Base-by-base conservation (phyloP, 305 asterid genomes). In the Stenogyne calaminthoides region DNA sequence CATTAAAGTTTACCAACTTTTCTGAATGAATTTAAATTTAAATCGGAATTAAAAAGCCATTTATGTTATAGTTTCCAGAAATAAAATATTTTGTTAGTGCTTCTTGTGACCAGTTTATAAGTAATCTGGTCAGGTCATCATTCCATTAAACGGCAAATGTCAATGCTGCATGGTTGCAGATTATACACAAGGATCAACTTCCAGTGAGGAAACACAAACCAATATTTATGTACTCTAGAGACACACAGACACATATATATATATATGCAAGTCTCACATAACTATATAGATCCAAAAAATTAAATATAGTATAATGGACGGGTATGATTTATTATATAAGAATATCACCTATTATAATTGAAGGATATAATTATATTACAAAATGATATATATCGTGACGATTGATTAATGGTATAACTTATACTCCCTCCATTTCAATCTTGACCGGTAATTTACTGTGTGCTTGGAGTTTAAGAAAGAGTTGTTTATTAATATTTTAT, bases 1-100 rank as follows among this genome's bases (percentile, higher is more conserved):
- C 9, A 42, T 19, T 47, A 72, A 61, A 72, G 42, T 49, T 11
- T 49, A 22, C 14, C 39, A 19, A 67, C 69, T 75, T 56, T 52
- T 32, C 9, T 40, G 34, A 39, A 19, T 59, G 64, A 11, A 7
- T 68, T 37, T 47, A 3, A 7, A 64, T 39, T 55, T 11, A 11
- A 64, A 7, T 36, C 9, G 57, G 57, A 51, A 72, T 72, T 44
- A 32, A 27, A 51, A 55, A 16, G 59, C 22, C 63, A 10, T 6
- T 56, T 74, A 9, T 22, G 9, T 19, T 11, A 2, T 1, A 19
- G 44, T 51, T 19, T 7, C 59, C 9, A 63, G 40, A 12, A 52
- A 64, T 22, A 39, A 54, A 52, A 52, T 40, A 52, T 52, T 14
- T 15, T 55, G 60, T 18, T 74, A 46, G 78, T 74, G 78, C 67